phyloP scores from a whole-genome alignment of 2,329 filamentous ascomycete genomes.

The Penicillium griseofulvum region DNA sequence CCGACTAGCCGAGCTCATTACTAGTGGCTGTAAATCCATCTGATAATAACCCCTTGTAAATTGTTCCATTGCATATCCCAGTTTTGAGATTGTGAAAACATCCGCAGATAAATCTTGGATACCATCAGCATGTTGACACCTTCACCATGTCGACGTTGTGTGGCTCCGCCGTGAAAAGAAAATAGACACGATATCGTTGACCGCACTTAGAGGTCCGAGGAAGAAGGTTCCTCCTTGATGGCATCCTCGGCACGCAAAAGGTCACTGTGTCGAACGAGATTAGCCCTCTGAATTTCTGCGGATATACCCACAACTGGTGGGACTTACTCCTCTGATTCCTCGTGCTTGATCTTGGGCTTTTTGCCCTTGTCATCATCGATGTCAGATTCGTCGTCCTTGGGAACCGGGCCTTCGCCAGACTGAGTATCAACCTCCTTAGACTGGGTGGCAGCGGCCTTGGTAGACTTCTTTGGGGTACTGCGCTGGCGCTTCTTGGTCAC shows the following conservation, averaged over 20 bases:
- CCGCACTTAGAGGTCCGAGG: background rate
- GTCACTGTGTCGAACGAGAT: background rate
- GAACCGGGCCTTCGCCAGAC: background rate
- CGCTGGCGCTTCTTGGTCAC: background rate
- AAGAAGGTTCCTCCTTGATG: background rate
- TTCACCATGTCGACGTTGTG: background rate
- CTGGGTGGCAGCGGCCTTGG: background rate
- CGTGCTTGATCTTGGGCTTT: background rate
- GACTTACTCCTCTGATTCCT: background rate
- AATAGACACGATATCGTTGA: background rate
- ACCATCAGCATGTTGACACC: background rate
- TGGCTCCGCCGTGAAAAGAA: background rate
- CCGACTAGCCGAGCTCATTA: background rate
- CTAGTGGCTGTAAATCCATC: background rate
- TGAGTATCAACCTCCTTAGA: background rate
- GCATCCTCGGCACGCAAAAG: too few species aligned
- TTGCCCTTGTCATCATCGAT: background rate
- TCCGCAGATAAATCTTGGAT: background rate
- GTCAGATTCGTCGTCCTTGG: background rate
- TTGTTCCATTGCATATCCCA: background rate
- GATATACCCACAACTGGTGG: background rate
- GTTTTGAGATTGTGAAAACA: background rate
- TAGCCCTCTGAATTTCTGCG: background rate
- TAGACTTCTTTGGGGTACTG: background rate
- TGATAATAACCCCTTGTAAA: background rate